Conservation (phyloP, 345 rosid species). For the Anacardium occidentale region DNA sequence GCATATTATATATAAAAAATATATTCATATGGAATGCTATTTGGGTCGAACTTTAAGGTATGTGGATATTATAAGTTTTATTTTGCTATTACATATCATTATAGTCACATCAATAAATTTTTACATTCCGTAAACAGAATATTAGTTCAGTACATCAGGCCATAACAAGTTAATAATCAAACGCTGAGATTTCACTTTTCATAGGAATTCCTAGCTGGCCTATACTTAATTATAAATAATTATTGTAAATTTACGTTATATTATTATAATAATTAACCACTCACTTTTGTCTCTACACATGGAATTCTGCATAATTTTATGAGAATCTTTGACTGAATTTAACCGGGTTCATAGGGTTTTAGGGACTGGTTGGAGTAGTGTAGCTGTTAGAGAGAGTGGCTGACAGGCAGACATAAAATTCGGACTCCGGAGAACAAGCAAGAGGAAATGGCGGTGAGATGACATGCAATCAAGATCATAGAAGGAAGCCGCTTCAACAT, state of each 20-base stretch:
- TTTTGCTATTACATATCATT: too few species aligned
- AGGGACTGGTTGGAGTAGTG: neutral
- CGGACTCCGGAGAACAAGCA: conserved; percentile 16
- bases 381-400: neutral
- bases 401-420: conserved; percentile 16
- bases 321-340: neutral
- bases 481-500: neutral
- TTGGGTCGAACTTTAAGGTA: too few species aligned
- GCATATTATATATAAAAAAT: too few species aligned
- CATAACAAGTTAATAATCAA: too few species aligned
- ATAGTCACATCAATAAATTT: too few species aligned
- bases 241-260: too few species aligned
- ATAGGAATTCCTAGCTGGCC: too few species aligned
- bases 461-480: neutral
- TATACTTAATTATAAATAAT: too few species aligned
- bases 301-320: neutral
- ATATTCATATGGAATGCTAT: too few species aligned
- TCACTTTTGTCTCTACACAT: neutral
- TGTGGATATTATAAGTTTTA: too few species aligned
- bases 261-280: neutral
- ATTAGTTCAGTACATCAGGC: neutral
- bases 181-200: too few species aligned
- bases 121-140: too few species aligned
- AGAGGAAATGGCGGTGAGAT: conserved; percentile 21
- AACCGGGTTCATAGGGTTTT: neutral